Evolutionary conservation across 352 stramenopile genomes (phyloP).

Genomic region (Saprolegnia parasitica): DNA sequence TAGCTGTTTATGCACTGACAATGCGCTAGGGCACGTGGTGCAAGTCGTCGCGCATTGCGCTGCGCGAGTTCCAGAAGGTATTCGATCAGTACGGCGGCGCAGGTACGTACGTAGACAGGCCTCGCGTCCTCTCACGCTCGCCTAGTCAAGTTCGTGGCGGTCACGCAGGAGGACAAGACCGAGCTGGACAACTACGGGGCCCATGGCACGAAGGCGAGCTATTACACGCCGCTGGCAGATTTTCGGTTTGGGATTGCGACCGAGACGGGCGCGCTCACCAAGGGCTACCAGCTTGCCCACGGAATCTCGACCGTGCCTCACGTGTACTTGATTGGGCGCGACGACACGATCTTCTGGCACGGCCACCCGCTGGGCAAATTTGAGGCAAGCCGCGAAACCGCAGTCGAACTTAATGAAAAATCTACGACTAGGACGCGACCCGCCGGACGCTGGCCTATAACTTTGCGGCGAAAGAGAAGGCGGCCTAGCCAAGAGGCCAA

Average conservation of each 20-base stretch:
- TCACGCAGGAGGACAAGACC: conserved; percentile 66
- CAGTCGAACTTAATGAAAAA: not conserved
- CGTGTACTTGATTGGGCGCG: conserved; percentile 26
- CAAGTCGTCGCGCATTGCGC: conserved; percentile 42
- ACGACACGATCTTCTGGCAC: conserved; percentile 28
- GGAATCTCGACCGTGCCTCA: conserved; percentile 18
- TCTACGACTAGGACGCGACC: conserved; percentile 5
- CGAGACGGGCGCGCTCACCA: conserved; percentile 67
- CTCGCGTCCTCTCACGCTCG: not conserved
- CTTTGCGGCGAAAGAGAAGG: not conserved
- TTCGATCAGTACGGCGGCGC: conserved; percentile 8
- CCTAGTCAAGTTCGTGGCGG: conserved; percentile 47
- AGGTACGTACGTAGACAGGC: not conserved
- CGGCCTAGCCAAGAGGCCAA: conserved; percentile 3
- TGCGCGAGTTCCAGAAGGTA: conserved; percentile 40
- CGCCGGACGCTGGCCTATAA: conserved; percentile 20
- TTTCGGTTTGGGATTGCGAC: conserved; percentile 61
- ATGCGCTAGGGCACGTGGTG: conserved; percentile 56
- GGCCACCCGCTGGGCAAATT: conserved; percentile 24
- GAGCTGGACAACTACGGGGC: conserved; percentile 57
- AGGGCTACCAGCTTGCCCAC: conserved; percentile 35
- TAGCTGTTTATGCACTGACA: not conserved
- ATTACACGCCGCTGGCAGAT: conserved; percentile 47
- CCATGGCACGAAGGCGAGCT: conserved; percentile 48
- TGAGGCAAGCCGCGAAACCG: not conserved